Base-by-base conservation (phyloP, 352 stramenopile genomes). In the Phytophthora chlamydospora region DNA sequence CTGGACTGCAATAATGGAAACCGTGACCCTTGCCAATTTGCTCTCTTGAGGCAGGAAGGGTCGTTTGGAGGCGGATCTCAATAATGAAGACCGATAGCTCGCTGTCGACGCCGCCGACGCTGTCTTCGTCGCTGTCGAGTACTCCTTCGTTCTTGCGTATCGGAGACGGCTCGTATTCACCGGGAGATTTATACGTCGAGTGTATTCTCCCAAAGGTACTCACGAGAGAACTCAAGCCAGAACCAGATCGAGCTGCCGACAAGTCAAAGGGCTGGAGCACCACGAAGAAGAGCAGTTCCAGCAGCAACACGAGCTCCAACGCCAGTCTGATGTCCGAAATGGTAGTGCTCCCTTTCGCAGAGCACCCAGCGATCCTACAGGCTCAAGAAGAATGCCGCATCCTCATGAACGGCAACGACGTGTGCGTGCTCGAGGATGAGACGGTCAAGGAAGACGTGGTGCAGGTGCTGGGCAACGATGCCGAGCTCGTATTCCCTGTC, bases 391-490 rank as follows among this genome's bases (percentile, higher is more conserved):
- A 93, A 59, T 93, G 85, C 31, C 54, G 54, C 2, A 78, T 62
- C 11, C 71, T 93, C 8, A 68, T 84, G 33, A 90, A 82, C 41
- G 81, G 83, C 43, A 92, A 90, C 61, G 64, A 82, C 19, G 78
- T 95, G 13, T 69, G 53, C 4, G 64, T 96, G 21, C 35, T 94
- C 0, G 75, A 93, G 36, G 87, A 95, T 52, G 72, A 80, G 16
- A 83, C 84, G 40, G 83, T 94, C 17, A 86, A 89, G 40, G 85
- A 91, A 61, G 73, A 86, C n/a, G 75, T 90, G 14, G 82, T 94
- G n/a, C 73, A 95, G 47, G 52, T 94, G 10, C 61, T 83, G 0
- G 85, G 87, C n/a, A 62, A 62, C 4, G 79, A 92, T 12, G 83
- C 80, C 24, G 80, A 91, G 57, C 66, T 95, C 9, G 68, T 89